phyloP scores from a whole-genome alignment of 768 basidiomycete genomes.

The Cystofilobasidium macerans region DNA sequence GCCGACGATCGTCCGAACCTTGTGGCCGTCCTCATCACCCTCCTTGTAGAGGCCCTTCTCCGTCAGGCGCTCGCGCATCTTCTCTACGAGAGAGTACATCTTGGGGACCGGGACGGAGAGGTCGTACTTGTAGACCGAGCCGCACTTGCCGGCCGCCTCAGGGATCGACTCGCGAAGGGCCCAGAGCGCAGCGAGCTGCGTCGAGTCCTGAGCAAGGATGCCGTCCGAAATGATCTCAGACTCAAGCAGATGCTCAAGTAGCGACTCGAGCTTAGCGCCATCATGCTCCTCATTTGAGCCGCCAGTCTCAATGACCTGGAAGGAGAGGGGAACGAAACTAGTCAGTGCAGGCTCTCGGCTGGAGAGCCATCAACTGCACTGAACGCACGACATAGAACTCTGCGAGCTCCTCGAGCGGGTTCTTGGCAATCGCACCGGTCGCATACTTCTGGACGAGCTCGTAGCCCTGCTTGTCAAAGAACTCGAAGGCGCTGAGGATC shows the following conservation, averaged over 20 bases:
- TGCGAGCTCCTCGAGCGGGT: slow-evolving; percentile 53
- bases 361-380: neutral
- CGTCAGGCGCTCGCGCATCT: slow-evolving; percentile 58
- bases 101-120: slow-evolving; percentile 71
- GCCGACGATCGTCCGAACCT: slow-evolving; percentile 72
- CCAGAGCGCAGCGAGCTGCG: slow-evolving; percentile 85
- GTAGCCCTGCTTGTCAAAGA: slow-evolving; percentile 76
- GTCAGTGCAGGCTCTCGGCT: neutral
- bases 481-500: slow-evolving; percentile 95
- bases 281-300: slow-evolving; percentile 88
- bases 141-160: slow-evolving; percentile 84
- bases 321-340: neutral
- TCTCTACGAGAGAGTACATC: slow-evolving; percentile 80
- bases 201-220: slow-evolving; percentile 77
- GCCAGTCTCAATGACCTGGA: slow-evolving; percentile 73
- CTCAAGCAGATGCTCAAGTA: slow-evolving; percentile 67
- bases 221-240: slow-evolving; percentile 77
- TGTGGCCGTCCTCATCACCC: slow-evolving; percentile 41
- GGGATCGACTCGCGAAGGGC: slow-evolving; percentile 80
- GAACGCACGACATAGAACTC: slow-evolving; percentile 56
- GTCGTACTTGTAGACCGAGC: slow-evolving; percentile 94
- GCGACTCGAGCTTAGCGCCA: slow-evolving; percentile 72
- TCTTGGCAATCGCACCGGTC: slow-evolving; percentile 23
- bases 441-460: slow-evolving; percentile 48
- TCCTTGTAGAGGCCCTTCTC: slow-evolving; percentile 44